Evolutionary conservation across 202 grass and related monocot genomes (phyloP).

Genomic region (Alloteropsis angusta): DNA sequence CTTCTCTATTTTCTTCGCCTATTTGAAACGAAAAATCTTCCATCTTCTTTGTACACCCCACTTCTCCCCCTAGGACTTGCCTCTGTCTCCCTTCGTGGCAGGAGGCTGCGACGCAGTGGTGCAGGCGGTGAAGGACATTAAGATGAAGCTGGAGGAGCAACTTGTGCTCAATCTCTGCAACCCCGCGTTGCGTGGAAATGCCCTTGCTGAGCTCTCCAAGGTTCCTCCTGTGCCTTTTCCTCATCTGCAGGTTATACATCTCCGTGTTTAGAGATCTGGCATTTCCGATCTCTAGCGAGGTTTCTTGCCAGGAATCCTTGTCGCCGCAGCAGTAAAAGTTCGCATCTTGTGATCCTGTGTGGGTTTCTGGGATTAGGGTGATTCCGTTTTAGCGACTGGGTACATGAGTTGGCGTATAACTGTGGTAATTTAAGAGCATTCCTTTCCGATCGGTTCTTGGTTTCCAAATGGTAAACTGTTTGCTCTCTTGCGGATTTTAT

Average conservation of each 20-base stretch:
- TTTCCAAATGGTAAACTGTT: not conserved
- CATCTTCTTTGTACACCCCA: conserved; percentile 23
- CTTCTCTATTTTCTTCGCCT: not conserved
- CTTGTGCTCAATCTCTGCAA: conserved; percentile 45
- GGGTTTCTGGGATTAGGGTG: not conserved
- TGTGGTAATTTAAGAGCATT: not conserved
- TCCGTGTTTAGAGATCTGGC: not conserved
- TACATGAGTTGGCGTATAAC: not conserved
- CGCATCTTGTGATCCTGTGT: not conserved
- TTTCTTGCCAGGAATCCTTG: not conserved
- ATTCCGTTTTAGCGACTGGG: not conserved
- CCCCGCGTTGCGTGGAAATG: conserved; percentile 50
- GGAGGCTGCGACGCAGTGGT: not conserved
- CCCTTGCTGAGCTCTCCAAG: conserved; percentile 69
- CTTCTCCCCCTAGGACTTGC: conserved; percentile 24
- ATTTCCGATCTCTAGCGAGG: not conserved
- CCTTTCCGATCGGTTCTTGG: not conserved
- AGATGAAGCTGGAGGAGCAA: conserved; percentile 36
- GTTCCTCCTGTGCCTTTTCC: conserved; percentile 13
- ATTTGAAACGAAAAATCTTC: conserved; percentile 35
- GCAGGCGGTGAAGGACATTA: conserved; percentile 24
- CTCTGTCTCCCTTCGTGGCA: not conserved
- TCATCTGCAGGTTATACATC: not conserved
- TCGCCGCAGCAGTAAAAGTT: not conserved
- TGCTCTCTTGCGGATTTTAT: not conserved